These are phyloP conservation scores for Colletotrichum lini DNA, from an alignment of 2,329 filamentous ascomycete genomes.

Conservation along the genomic window DNA sequence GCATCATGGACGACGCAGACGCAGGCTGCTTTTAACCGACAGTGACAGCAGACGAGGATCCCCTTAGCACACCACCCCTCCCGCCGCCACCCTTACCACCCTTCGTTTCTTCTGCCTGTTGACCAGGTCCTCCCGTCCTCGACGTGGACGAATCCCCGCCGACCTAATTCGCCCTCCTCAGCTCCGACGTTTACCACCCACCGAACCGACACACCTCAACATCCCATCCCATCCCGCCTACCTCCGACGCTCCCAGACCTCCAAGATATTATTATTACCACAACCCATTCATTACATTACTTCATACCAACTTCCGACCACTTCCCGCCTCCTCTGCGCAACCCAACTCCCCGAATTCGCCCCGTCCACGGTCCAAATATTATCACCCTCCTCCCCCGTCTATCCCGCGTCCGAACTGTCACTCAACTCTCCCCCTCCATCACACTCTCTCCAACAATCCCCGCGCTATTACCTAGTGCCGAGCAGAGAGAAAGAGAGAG, in stretches of 20 bases:
- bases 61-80: neutral
- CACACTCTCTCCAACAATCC: neutral
- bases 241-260: slow-evolving; percentile 25
- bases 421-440: neutral
- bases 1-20: too few species aligned
- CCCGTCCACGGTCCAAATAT: slow-evolving; percentile 19
- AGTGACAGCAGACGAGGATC: too few species aligned
- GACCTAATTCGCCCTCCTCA: slow-evolving; percentile 18
- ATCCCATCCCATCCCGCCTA: slow-evolving; percentile 9
- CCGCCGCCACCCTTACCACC: slow-evolving; percentile 4
- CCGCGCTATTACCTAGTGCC: neutral
- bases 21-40: too few species aligned
- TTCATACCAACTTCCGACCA: slow-evolving; percentile 31
- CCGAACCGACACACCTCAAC: neutral
- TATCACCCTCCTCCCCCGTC: slow-evolving; percentile 17
- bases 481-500: neutral
- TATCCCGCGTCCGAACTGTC: neutral
- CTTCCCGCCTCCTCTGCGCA: slow-evolving; percentile 15
- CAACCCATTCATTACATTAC: slow-evolving; percentile 35
- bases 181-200: slow-evolving; percentile 14
- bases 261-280: slow-evolving; percentile 1
- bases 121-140: slow-evolving; percentile 37
- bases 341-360: neutral
- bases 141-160: slow-evolving; percentile 25
- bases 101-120: slow-evolving; percentile 42